phyloP scores from a whole-genome alignment of 257 asterid species.

The Striga asiatica region DNA sequence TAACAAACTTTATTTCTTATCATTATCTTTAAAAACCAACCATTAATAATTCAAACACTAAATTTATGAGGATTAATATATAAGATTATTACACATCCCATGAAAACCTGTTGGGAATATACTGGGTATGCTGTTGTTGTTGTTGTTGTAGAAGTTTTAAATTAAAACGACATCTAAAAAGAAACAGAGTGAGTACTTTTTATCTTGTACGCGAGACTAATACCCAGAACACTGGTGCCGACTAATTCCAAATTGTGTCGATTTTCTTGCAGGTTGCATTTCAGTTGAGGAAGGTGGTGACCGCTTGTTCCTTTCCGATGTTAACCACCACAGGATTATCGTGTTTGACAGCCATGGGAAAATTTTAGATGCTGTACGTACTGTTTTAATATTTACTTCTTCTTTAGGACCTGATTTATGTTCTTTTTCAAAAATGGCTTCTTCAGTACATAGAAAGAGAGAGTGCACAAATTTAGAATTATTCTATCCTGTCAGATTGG shows the following conservation, averaged over 20 bases:
- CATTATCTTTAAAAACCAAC: too few relatives aligned
- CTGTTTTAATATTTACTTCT: constrained; percentile 12
- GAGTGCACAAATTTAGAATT: neutral
- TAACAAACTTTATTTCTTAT: too few relatives aligned
- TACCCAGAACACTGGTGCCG: constrained; percentile 1
- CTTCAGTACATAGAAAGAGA: constrained; percentile 9
- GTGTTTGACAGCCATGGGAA: constrained; percentile 50
- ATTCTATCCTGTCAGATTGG: neutral
- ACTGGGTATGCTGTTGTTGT: too few relatives aligned
- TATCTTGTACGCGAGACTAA: constrained; percentile 1
- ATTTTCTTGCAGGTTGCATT: constrained; percentile 65
- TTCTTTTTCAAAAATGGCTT: constrained; percentile 6
- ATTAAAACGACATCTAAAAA: too few relatives aligned
- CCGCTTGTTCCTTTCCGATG: constrained; percentile 79
- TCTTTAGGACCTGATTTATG: constrained; percentile 6
- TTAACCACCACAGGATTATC: constrained; percentile 76
- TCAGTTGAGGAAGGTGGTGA: constrained; percentile 61
- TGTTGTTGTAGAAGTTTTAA: too few relatives aligned
- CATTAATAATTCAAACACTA: too few relatives aligned
- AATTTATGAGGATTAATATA: too few relatives aligned
- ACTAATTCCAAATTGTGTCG: neutral
- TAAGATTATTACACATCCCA: too few relatives aligned
- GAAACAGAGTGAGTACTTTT: too few relatives aligned
- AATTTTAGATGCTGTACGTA: constrained; percentile 67
- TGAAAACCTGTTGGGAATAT: too few relatives aligned